These are phyloP conservation scores for Euphorbia pulcherrima DNA, from an alignment of 345 rosid species.

Conservation along the genomic window DNA sequence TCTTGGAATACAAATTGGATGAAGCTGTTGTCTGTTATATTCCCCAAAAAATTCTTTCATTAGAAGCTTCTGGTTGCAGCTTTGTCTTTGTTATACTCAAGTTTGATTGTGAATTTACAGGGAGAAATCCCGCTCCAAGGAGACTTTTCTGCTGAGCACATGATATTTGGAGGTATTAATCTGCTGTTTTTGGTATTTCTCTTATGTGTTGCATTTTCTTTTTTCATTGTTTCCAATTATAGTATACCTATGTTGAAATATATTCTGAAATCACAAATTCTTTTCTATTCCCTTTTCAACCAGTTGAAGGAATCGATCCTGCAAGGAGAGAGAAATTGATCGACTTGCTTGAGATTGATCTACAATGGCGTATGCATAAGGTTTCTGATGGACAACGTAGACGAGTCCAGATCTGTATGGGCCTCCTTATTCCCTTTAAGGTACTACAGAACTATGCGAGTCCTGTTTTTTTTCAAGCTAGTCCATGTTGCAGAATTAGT, in stretches of 20 bases:
- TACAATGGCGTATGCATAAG: constrained; percentile 98
- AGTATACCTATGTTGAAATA: not conserved
- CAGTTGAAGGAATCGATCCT: constrained; percentile 93
- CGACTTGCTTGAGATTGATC: constrained; percentile 89
- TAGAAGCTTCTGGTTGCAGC: not conserved
- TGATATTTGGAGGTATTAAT: constrained; percentile 86
- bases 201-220: not conserved
- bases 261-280: not conserved
- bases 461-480: not conserved
- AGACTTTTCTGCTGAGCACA: constrained; percentile 90
- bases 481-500: not conserved
- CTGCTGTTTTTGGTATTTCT: not conserved
- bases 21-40: not conserved
- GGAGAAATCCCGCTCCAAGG: constrained; percentile 95
- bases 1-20: not conserved
- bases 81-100: not conserved
- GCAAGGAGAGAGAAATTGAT: constrained; percentile 76
- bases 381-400: constrained; percentile 98
- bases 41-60: not conserved
- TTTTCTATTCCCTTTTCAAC: not conserved
- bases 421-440: constrained; percentile 91
- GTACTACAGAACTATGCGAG: constrained; percentile 30
- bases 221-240: not conserved
- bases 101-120: constrained; percentile 38
- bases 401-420: constrained; percentile 97